phyloP scores from a whole-genome alignment of 1,284 basidiomycete species.

The Vanrija sp. region DNA sequence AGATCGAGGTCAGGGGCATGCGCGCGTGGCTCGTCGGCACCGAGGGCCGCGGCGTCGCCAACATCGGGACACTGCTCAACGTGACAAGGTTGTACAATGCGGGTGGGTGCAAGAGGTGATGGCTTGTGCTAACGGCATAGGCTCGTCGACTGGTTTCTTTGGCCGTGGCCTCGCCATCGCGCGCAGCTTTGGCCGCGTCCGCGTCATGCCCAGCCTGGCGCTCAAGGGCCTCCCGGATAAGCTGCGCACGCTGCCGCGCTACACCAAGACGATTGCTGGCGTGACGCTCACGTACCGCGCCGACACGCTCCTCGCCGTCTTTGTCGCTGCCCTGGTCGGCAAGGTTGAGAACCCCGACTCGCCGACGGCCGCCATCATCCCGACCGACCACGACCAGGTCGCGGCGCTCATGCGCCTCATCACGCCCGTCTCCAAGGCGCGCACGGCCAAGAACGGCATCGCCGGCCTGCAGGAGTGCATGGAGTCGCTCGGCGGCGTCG shows the following conservation, averaged over 20 bases:
- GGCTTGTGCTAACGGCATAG: neutral
- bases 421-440: slow-evolving; percentile 69
- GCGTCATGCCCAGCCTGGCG: slow-evolving; percentile 51
- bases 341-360: slow-evolving; percentile 57
- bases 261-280: slow-evolving; percentile 55
- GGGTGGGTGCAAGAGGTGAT: neutral
- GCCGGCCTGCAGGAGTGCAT: slow-evolving; percentile 68
- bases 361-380: neutral
- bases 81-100: slow-evolving; percentile 63
- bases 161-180: slow-evolving; percentile 63
- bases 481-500: slow-evolving; percentile 68
- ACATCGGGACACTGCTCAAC: slow-evolving; percentile 67
- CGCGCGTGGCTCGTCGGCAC: slow-evolving; percentile 64
- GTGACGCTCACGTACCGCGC: slow-evolving; percentile 62
- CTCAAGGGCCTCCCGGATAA: slow-evolving; percentile 29
- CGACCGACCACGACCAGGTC: slow-evolving; percentile 48
- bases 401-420: slow-evolving; percentile 59
- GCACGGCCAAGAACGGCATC: slow-evolving; percentile 62
- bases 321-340: slow-evolving; percentile 59
- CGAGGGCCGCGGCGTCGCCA: slow-evolving; percentile 62
- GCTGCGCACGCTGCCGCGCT: slow-evolving; percentile 50
- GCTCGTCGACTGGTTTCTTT: slow-evolving; percentile 59
- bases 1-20: slow-evolving; percentile 62
- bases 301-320: slow-evolving; percentile 61
- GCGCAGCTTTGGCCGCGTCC: slow-evolving; percentile 59